A percentile compares a stretch with the other conserved stretches of the same genome.
phyloP scores from a whole-genome alignment of 2,329 filamentous ascomycete species.

The Mycosphaerella sp. region DNA sequence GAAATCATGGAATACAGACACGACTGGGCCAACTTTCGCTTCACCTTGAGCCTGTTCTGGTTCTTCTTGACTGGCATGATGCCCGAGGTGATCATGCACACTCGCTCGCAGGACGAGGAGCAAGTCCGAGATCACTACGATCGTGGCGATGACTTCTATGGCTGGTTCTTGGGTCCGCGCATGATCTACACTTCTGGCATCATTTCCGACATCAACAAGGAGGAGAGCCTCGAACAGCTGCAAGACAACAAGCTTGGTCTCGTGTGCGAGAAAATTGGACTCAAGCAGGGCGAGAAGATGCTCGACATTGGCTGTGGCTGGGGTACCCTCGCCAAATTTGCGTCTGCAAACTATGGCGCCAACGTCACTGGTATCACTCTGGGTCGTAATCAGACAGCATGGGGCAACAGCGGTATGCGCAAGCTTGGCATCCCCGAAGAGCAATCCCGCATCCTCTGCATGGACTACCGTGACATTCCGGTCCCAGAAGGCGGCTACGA shows the following conservation, averaged over 20 bases:
- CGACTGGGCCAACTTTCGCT: constrained; percentile 93
- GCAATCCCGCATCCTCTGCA: constrained; percentile 88
- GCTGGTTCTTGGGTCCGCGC: constrained; percentile 94
- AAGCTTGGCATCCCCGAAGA: constrained; percentile 74
- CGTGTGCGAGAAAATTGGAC: constrained; percentile 90
- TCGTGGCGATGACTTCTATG: constrained; percentile 96
- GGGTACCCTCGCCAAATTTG: constrained; percentile 92
- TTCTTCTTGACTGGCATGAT: constrained; percentile 84
- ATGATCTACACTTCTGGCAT: constrained; percentile 99
- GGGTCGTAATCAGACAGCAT: constrained; percentile 91
- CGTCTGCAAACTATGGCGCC: constrained; percentile 84
- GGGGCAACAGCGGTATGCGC: constrained; percentile 87
- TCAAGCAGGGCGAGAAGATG: constrained; percentile 73
- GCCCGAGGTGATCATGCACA: constrained; percentile 88
- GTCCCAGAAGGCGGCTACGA: constrained; percentile 69
- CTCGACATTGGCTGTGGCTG: constrained; percentile 97
- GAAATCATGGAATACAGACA: constrained; percentile 90
- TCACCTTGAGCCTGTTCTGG: constrained; percentile 78
- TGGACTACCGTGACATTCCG: constrained; percentile 94
- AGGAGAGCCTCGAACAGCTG: constrained; percentile 88
- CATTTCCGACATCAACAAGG: constrained; percentile 77
- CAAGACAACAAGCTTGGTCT: constrained; percentile 96
- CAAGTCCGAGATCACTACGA: constrained; percentile 98
- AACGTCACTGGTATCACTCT: constrained; percentile 85
- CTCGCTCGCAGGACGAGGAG: constrained; percentile 90